These are phyloP conservation scores for Populus nigra DNA, from an alignment of 345 rosid species.

Conservation along the genomic window DNA sequence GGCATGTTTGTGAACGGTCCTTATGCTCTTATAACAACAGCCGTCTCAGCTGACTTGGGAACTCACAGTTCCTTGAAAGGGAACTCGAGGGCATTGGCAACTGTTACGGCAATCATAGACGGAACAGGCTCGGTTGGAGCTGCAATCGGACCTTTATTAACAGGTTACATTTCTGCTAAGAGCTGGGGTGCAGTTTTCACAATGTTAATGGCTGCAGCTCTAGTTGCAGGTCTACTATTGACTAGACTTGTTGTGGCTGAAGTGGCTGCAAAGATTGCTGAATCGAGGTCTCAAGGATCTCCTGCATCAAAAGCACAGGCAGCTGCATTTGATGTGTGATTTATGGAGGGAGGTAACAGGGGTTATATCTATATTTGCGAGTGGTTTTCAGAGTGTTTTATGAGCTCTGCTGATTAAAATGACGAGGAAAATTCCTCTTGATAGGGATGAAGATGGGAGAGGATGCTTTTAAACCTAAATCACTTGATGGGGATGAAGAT, in stretches of 20 bases:
- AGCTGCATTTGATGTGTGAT: constrained; percentile 27
- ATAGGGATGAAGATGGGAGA: constrained; percentile 12
- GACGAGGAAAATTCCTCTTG: constrained; percentile 20
- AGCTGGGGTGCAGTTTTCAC: constrained; percentile 91
- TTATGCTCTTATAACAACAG: constrained; percentile 90
- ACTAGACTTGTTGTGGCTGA: constrained; percentile 79
- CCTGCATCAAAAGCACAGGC: constrained; percentile 21
- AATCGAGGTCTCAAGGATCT: constrained; percentile 36
- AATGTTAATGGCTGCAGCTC: constrained; percentile 89
- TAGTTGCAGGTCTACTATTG: constrained; percentile 71
- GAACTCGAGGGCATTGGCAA: constrained; percentile 86
- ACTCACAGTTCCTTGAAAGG: constrained; percentile 90
- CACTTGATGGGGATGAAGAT: too few species aligned
- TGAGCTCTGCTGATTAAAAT: constrained; percentile 9
- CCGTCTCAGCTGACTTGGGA: constrained; percentile 92
- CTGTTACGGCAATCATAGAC: constrained; percentile 93
- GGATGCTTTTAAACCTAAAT: constrained; percentile 18
- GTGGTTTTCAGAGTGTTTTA: constrained; percentile 10
- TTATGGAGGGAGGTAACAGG: background rate
- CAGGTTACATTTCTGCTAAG: constrained; percentile 79
- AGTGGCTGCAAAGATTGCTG: constrained; percentile 60
- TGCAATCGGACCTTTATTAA: constrained; percentile 84
- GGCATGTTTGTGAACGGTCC: constrained; percentile 96
- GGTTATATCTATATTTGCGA: background rate
- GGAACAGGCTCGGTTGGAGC: constrained; percentile 99